phyloP scores from a whole-genome alignment of 495 filamentous ascomycete genomes.

The Bathelium albidoporum region DNA sequence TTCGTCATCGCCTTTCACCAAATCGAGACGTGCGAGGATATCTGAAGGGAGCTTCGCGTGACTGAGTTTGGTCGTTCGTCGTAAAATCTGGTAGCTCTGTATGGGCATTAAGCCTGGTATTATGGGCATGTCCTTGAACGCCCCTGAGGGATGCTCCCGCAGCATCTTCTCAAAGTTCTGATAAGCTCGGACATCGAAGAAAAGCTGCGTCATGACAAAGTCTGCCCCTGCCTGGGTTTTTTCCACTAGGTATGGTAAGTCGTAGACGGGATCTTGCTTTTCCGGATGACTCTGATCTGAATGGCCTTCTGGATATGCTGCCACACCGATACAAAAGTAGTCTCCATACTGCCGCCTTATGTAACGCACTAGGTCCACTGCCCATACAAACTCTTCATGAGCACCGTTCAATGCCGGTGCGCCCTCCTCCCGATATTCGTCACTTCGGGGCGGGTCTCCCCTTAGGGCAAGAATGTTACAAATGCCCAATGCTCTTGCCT shows the following conservation, averaged over 20 bases:
- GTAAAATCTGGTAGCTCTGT: conserved; percentile 92
- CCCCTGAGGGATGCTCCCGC: conserved; percentile 70
- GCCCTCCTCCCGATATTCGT: conserved; percentile 59
- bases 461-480: conserved; percentile 88
- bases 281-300: conserved; percentile 77
- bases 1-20: conserved; percentile 80
- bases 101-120: conserved; percentile 96
- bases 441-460: conserved; percentile 83
- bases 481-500: conserved; percentile 86
- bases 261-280: conserved; percentile 64
- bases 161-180: conserved; percentile 65
- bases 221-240: conserved; percentile 89
- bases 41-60: conserved; percentile 68
- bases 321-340: conserved; percentile 95
- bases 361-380: conserved; percentile 81
- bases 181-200: conserved; percentile 82
- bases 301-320: conserved; percentile 91
- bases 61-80: conserved; percentile 88
- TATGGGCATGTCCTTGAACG: conserved; percentile 80
- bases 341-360: conserved; percentile 77
- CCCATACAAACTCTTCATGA: conserved; percentile 64
- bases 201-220: conserved; percentile 99
- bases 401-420: conserved; percentile 12
- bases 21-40: conserved; percentile 62
- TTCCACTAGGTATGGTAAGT: conserved; percentile 83